Percentiles rank a stretch among this genome's conserved stretches.
Evolutionary conservation across 2,329 filamentous ascomycete species (phyloP).

Genomic region (Colletotrichum tabaci): DNA sequence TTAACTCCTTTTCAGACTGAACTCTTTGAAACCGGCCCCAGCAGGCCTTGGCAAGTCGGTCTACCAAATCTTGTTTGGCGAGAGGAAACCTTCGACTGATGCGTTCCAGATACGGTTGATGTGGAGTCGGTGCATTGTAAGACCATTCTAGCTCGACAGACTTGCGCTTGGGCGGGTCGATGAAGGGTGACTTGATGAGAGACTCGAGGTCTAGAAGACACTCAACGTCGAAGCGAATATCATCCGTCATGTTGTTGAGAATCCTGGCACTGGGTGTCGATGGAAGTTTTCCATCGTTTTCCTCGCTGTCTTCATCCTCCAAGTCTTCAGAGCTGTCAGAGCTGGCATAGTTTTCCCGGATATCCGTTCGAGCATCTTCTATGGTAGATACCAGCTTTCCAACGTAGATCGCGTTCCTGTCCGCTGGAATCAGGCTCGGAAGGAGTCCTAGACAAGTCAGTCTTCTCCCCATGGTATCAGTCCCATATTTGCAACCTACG

Average conservation of each 20-base stretch:
- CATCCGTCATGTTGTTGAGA: neutral
- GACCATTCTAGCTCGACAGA: no score
- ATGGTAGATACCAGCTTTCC: neutral
- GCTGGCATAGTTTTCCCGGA: neutral
- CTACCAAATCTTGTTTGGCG: no score
- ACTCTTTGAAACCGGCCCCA: no score
- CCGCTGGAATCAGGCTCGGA: no score
- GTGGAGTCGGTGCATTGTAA: no score
- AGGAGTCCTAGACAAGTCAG: neutral
- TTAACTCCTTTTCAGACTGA: no score
- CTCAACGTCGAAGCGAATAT: neutral
- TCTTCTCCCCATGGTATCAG: neutral
- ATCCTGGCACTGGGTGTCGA: neutral
- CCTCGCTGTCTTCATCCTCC: neutral
- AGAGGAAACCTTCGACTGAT: no score
- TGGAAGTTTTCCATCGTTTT: neutral
- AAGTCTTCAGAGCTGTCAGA: neutral
- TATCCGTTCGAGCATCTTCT: neutral
- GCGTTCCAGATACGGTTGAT: no score
- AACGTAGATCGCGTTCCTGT: neutral
- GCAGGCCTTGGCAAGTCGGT: no score
- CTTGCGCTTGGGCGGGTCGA: neutral
- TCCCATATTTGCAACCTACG: neutral
- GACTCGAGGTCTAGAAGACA: neutral
- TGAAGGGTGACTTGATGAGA: neutral